Evolutionary conservation across 192 early-diverging fungal genomes (phyloP).

Genomic region (Coemansia sp.): DNA sequence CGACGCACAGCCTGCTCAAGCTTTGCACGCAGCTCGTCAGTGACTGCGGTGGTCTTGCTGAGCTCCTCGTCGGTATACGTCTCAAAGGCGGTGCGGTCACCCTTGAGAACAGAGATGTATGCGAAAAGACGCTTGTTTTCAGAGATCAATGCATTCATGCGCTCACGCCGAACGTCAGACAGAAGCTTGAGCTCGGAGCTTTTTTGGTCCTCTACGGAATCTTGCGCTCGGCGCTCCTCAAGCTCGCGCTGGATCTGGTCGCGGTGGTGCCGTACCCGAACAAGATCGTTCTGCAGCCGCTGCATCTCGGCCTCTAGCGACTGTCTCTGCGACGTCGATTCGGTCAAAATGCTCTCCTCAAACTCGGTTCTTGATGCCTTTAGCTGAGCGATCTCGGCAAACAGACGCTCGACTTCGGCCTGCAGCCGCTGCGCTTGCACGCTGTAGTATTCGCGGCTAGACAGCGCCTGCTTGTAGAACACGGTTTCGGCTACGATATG

Average conservation of each 20-base stretch:
- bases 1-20: slow-evolving; percentile 54
- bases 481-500: slow-evolving; percentile 55
- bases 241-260: slow-evolving; percentile 56
- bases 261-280: slow-evolving; percentile 57
- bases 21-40: slow-evolving; percentile 54
- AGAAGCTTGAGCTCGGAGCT: slow-evolving; percentile 54
- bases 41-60: slow-evolving; percentile 47
- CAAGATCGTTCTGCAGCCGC: slow-evolving; percentile 57
- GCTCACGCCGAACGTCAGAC: slow-evolving; percentile 56
- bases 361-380: slow-evolving; percentile 38
- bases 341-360: slow-evolving; percentile 40
- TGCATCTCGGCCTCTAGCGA: slow-evolving; percentile 57
- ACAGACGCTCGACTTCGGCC: slow-evolving; percentile 39
- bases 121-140: slow-evolving; percentile 61
- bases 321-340: slow-evolving; percentile 43
- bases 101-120: slow-evolving; percentile 52
- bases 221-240: slow-evolving; percentile 48
- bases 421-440: slow-evolving; percentile 52
- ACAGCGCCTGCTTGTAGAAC: slow-evolving; percentile 53
- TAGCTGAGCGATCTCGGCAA: slow-evolving; percentile 49
- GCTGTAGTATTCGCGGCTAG: slow-evolving; percentile 54
- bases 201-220: slow-evolving; percentile 46
- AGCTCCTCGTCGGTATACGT: slow-evolving; percentile 56
- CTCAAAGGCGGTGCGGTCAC: slow-evolving; percentile 56
- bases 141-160: slow-evolving; percentile 59